Conservation (phyloP, 1,139 yeast genomes). For the Taphrina pruni region DNA sequence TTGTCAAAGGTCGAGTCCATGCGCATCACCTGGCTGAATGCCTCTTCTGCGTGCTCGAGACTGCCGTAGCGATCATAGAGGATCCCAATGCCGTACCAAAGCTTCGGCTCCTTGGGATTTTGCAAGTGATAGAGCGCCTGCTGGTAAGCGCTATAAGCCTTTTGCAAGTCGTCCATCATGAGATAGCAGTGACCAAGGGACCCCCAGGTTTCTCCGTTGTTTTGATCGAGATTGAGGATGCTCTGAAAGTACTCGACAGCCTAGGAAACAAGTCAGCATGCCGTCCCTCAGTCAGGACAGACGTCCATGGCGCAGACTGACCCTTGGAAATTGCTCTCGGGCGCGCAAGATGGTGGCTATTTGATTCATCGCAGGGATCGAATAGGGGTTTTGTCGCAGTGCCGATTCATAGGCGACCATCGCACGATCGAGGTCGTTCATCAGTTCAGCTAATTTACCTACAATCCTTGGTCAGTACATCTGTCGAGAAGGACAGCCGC, state of each 20-base stretch:
- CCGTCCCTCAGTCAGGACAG: too few relatives aligned
- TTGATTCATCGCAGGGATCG: constrained; percentile 81
- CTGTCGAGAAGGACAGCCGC: too few relatives aligned
- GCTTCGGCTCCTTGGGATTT: constrained; percentile 92
- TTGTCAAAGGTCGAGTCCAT: constrained; percentile 95
- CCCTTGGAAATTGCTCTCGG: constrained; percentile 71
- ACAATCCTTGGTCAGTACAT: background rate
- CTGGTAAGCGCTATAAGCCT: constrained; percentile 96
- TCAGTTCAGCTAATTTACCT: constrained; percentile 85
- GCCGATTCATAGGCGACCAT: constrained; percentile 90
- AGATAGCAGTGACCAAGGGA: constrained; percentile 93
- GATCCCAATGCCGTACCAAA: constrained; percentile 98
- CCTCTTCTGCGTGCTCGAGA: constrained; percentile 95
- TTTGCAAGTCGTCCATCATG: constrained; percentile 93
- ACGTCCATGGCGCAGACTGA: background rate
- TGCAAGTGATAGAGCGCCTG: constrained; percentile 89
- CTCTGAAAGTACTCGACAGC: constrained; percentile 93
- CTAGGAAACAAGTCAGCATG: constrained; percentile 51
- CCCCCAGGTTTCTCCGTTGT: constrained; percentile 97
- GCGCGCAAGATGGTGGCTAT: constrained; percentile 88
- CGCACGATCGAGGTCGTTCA: constrained; percentile 90
- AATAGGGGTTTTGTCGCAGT: constrained; percentile 80
- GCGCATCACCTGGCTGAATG: constrained; percentile 92
- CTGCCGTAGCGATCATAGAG: constrained; percentile 95
- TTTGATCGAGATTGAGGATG: constrained; percentile 79